A percentile compares a stretch with the other conserved stretches of the same genome.
Conservation (phyloP, 768 basidiomycete genomes). For the Peribolospora kevripleyi region DNA sequence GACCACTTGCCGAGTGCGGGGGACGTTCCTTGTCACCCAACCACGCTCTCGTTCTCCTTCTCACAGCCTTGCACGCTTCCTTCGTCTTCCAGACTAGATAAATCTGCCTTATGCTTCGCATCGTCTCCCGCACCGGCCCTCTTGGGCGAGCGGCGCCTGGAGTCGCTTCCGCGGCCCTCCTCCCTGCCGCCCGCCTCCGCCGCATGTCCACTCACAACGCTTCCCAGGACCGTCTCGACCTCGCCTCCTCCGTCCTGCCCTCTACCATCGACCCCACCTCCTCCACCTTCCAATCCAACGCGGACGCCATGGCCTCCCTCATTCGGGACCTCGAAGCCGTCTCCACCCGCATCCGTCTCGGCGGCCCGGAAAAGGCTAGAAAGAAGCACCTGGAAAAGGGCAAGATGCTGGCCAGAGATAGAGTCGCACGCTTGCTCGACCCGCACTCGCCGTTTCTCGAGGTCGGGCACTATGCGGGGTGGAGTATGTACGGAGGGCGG, state of each 20-base stretch:
- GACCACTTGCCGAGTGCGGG: too few species aligned
- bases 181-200: too few species aligned
- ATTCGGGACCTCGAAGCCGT: slow-evolving; percentile 32
- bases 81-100: too few species aligned
- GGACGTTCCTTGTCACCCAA: too few species aligned
- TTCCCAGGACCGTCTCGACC: neutral
- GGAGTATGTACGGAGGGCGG: slow-evolving; percentile 50
- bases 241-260: slow-evolving; percentile 35
- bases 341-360: slow-evolving; percentile 33
- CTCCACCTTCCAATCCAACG: slow-evolving; percentile 43
- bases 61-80: too few species aligned
- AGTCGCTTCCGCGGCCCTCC: too few species aligned
- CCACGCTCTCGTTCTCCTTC: too few species aligned
- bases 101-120: too few species aligned
- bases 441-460: slow-evolving; percentile 74
- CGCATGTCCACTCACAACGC: too few species aligned
- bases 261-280: slow-evolving; percentile 42
- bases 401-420: slow-evolving; percentile 62
- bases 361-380: slow-evolving; percentile 50
- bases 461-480: slow-evolving; percentile 58
- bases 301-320: slow-evolving; percentile 43
- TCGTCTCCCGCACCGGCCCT: too few species aligned
- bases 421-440: slow-evolving; percentile 51
- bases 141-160: too few species aligned
- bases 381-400: slow-evolving; percentile 51